Evolutionary conservation across 169 alveolate species (phyloP).

Genomic region (Plasmodium knowlesi): DNA sequence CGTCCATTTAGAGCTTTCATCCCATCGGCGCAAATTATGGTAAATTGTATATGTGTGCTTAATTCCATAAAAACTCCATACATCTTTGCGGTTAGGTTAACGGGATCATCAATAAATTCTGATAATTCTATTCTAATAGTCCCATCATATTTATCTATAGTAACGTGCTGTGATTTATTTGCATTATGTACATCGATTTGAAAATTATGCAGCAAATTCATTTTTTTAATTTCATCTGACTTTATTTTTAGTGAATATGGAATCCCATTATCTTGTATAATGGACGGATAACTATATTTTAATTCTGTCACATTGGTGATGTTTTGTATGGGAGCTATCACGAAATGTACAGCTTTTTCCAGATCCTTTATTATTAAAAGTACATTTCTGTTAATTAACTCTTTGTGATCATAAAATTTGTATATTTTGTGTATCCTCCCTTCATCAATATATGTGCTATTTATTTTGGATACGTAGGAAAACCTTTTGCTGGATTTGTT

Average conservation of each 20-base stretch:
- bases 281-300: conserved; percentile 34
- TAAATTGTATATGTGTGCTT: conserved; percentile 51
- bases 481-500: conserved; percentile 23
- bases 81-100: conserved; percentile 30
- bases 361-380: conserved; percentile 46
- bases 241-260: conserved; percentile 31
- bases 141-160: conserved; percentile 64
- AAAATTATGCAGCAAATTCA: conserved; percentile 55
- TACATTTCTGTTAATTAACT: conserved; percentile 40
- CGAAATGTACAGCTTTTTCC: conserved; percentile 35
- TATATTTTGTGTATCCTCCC: conserved; percentile 34
- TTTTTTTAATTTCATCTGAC: conserved; percentile 68
- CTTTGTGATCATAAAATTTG: conserved; percentile 57
- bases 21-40: conserved; percentile 79
- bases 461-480: conserved; percentile 45
- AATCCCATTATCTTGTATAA: conserved; percentile 37
- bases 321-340: conserved; percentile 27
- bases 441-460: conserved; percentile 46
- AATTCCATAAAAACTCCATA: conserved; percentile 75
- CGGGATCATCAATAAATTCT: conserved; percentile 63
- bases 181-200: conserved; percentile 45
- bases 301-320: conserved; percentile 33
- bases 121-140: conserved; percentile 44
- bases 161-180: conserved; percentile 38
- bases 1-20: conserved; percentile 68